Evolutionary conservation across 352 stramenopile species (phyloP).

Genomic region (Pythium aristosporum): DNA sequence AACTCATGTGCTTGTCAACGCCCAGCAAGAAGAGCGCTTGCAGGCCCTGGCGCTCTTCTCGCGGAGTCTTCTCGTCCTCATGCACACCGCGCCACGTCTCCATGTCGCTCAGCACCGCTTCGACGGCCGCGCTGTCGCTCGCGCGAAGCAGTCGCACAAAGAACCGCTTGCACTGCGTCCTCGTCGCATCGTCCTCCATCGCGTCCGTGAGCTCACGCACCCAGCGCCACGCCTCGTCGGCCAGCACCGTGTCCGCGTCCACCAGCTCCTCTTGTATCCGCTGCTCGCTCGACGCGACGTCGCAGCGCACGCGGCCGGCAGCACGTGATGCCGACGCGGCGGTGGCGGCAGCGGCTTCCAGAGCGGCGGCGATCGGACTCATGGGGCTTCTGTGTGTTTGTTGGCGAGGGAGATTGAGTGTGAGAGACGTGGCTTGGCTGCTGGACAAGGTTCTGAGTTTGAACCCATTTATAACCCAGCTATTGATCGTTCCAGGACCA

Average conservation of each 20-base stretch:
- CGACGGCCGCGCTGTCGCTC: not conserved
- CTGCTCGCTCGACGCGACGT: constrained; percentile 7
- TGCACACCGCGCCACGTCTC: constrained; percentile 13
- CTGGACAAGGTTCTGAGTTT: constrained; percentile 13
- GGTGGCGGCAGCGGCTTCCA: not conserved
- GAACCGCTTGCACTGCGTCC: constrained; percentile 19
- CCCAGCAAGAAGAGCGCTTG: constrained; percentile 27
- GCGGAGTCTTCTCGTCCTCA: not conserved
- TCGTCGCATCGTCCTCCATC: constrained; percentile 13
- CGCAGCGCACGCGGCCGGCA: constrained; percentile 9
- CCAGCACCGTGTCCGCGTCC: constrained; percentile 18
- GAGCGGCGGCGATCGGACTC: constrained; percentile 16
- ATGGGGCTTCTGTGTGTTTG: constrained; percentile 1
- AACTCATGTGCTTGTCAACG: constrained; percentile 26
- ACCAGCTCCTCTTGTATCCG: constrained; percentile 19
- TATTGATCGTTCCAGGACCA: constrained; percentile 13
- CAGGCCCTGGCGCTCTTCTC: constrained; percentile 18
- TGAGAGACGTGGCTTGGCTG: not conserved
- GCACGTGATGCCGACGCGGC: not conserved
- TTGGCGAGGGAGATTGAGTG: not conserved
- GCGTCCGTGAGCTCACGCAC: constrained; percentile 13
- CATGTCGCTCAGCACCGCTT: constrained; percentile 15
- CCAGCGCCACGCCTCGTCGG: constrained; percentile 16
- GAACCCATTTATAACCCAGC: constrained; percentile 20
- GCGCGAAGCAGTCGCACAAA: constrained; percentile 22